phyloP scores from a whole-genome alignment of 2,329 filamentous ascomycete species.

The Epichloe amarillans region DNA sequence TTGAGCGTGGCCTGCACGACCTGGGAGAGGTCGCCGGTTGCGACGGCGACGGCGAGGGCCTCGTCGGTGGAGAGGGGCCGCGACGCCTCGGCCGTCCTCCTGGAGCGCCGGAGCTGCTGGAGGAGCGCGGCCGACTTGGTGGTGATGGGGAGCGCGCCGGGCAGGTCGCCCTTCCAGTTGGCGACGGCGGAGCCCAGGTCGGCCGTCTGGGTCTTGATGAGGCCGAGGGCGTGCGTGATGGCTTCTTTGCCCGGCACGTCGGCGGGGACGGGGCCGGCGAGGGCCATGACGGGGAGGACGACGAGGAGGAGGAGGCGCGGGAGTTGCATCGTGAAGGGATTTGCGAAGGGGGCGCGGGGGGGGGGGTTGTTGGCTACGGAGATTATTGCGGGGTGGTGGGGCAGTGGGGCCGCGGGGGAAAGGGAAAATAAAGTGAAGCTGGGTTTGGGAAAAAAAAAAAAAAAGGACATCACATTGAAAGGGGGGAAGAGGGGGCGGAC shows the following conservation, averaged over 20 bases:
- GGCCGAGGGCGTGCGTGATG: constrained; percentile 17
- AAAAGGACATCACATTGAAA: too few relatives aligned
- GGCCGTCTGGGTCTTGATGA: constrained; percentile 20
- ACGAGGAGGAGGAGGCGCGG: not conserved
- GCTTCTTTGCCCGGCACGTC: constrained; percentile 1
- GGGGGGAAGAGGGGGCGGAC: too few relatives aligned
- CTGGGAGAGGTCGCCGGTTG: constrained; percentile 21
- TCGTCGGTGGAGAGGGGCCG: constrained; percentile 24
- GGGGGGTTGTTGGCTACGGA: not conserved
- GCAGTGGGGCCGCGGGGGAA: too few relatives aligned
- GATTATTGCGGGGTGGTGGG: not conserved
- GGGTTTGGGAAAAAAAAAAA: too few relatives aligned
- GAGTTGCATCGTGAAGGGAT: constrained; percentile 1
- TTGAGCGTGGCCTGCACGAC: constrained; percentile 26
- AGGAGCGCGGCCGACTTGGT: constrained; percentile 25
- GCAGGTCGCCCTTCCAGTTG: constrained; percentile 24
- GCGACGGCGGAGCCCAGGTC: constrained; percentile 21
- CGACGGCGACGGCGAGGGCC: constrained; percentile 24
- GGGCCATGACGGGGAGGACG: constrained; percentile 1
- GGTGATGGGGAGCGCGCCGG: constrained; percentile 28
- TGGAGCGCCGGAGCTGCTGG: constrained; percentile 24
- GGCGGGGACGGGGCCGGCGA: not conserved
- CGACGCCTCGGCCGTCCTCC: constrained; percentile 22
- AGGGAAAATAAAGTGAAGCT: too few relatives aligned
- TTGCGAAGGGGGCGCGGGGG: not conserved